These are phyloP conservation scores for Aristolochia californica DNA, from an alignment of 164 flowering plant species.

Conservation along the genomic window DNA sequence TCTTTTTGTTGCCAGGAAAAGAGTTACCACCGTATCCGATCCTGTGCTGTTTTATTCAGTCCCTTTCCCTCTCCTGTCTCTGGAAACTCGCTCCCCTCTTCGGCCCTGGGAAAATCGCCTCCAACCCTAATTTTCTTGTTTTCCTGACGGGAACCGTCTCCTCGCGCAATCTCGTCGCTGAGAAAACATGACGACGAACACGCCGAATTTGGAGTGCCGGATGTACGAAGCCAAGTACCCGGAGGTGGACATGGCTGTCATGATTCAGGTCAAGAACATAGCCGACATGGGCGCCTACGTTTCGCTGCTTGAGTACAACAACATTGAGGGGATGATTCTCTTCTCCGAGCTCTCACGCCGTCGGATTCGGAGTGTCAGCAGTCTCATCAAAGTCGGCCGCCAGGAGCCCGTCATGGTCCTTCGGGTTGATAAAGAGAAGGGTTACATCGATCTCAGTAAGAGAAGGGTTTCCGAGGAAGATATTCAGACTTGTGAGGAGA, in stretches of 20 bases:
- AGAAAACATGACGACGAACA: conserved; percentile 33
- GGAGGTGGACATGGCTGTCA: conserved; percentile 88
- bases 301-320: conserved; percentile 85
- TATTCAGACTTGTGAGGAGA: conserved; percentile 74
- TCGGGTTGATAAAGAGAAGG: conserved; percentile 82
- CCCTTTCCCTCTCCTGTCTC: too few species aligned
- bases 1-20: too few species aligned
- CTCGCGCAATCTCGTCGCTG: neutral
- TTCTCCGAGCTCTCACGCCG: conserved; percentile 95
- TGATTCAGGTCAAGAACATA: conserved; percentile 91
- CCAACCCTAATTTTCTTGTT: too few species aligned
- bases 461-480: conserved; percentile 86
- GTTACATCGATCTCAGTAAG: conserved; percentile 86
- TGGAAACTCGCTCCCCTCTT: too few species aligned
- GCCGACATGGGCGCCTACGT: conserved; percentile 96
- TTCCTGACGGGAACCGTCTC: too few species aligned
- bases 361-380: conserved; percentile 80
- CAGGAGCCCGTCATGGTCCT: conserved; percentile 94
- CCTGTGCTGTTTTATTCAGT: too few species aligned
- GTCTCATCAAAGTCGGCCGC: conserved; percentile 80
- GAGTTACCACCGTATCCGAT: too few species aligned
- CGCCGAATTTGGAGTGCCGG: conserved; percentile 78
- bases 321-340: conserved; percentile 92
- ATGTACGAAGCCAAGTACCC: conserved; percentile 92
- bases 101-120: too few species aligned